These are phyloP conservation scores for Hermanozyma aechmeae DNA, from an alignment of 805 yeast genomes.

Conservation along the genomic window DNA sequence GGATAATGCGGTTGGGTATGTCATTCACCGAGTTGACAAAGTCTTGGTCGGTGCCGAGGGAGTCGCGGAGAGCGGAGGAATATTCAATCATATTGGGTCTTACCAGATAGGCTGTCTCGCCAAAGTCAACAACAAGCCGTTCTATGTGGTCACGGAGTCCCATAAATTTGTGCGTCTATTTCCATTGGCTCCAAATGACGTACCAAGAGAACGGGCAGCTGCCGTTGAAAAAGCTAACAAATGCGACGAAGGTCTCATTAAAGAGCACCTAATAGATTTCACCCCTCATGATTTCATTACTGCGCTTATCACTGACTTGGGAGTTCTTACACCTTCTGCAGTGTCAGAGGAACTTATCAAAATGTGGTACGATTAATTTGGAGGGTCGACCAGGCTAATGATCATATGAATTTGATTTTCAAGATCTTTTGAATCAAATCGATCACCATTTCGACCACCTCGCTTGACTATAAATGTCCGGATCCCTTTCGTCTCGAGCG, in stretches of 20 bases:
- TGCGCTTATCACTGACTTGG: slow-evolving; percentile 91
- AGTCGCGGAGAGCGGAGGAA: slow-evolving; percentile 97
- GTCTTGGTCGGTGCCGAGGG: slow-evolving; percentile 98
- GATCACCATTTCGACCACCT: slow-evolving; percentile 10
- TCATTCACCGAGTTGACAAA: slow-evolving; percentile 85
- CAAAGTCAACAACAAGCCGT: slow-evolving; percentile 81
- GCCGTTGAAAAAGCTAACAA: slow-evolving; percentile 14
- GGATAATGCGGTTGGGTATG: slow-evolving; percentile 90
- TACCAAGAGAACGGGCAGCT: slow-evolving; percentile 42
- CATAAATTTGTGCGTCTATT: slow-evolving; percentile 95
- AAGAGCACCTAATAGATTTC: slow-evolving; percentile 57
- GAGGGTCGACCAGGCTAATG: background rate
- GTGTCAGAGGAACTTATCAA: slow-evolving; percentile 97
- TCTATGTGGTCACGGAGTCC: slow-evolving; percentile 88
- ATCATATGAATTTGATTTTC: slow-evolving; percentile 13
- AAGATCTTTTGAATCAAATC: slow-evolving; percentile 37
- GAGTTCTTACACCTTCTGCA: slow-evolving; percentile 94
- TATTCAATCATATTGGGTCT: slow-evolving; percentile 89
- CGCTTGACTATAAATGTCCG: slow-evolving; percentile 34
- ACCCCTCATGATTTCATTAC: slow-evolving; percentile 95
- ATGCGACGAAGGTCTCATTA: slow-evolving; percentile 14
- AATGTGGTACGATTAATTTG: slow-evolving; percentile 82
- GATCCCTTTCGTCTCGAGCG: slow-evolving; percentile 35
- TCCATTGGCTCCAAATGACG: slow-evolving; percentile 87
- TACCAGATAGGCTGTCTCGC: slow-evolving; percentile 93